A percentile compares a stretch with the other conserved stretches of the same genome.
These are phyloP conservation scores for Spiromastix sp. DNA, from an alignment of 2,329 filamentous ascomycete genomes.

Conservation along the genomic window DNA sequence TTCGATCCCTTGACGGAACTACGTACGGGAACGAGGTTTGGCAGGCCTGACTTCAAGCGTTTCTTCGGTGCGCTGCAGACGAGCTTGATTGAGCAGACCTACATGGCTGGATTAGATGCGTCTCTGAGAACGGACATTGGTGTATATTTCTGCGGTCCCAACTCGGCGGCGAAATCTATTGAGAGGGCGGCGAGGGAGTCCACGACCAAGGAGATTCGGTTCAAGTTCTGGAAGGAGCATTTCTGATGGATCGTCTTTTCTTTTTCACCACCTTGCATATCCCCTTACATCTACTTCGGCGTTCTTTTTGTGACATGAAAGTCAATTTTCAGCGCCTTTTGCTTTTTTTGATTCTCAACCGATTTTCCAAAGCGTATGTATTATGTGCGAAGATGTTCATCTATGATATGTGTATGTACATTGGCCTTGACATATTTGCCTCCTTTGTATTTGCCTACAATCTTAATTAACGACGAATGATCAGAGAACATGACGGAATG, in stretches of 20 bases:
- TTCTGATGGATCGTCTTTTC: conserved; percentile 26
- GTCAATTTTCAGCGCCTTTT: no score
- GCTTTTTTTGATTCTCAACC: no score
- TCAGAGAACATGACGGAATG: no score
- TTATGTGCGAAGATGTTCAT: no score
- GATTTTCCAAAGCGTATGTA: no score
- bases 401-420: no score
- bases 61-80: conserved; percentile 78
- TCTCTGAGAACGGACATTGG: conserved; percentile 75
- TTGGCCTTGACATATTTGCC: no score
- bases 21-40: conserved; percentile 83
- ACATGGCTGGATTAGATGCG: conserved; percentile 70
- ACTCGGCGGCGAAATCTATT: conserved; percentile 68
- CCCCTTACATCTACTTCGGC: background rate
- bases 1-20: conserved; percentile 89
- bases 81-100: conserved; percentile 74
- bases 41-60: conserved; percentile 75
- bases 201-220: conserved; percentile 68
- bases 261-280: conserved; percentile 5
- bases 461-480: no score
- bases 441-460: no score
- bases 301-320: no score
- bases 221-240: conserved; percentile 99
- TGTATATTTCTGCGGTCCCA: conserved; percentile 96
- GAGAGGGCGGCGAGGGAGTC: conserved; percentile 66